These are phyloP conservation scores for Chlorella sp. DNA, from an alignment of 139 green algal species.

Conservation along the genomic window DNA sequence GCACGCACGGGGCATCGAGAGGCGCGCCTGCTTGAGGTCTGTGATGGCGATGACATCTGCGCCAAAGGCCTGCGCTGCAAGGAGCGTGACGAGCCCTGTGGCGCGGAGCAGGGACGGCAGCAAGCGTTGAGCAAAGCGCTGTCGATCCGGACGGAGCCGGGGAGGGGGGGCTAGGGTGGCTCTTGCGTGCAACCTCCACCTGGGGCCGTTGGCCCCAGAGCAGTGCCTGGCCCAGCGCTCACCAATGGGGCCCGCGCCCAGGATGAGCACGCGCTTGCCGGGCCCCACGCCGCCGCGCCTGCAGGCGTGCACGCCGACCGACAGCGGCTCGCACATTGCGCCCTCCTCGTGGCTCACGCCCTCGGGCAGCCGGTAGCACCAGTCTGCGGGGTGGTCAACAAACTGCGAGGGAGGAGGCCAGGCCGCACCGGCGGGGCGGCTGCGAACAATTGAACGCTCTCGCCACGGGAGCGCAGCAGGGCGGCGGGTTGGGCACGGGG, in stretches of 20 bases:
- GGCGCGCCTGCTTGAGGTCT: slow-evolving; percentile 49
- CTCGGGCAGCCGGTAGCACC: slow-evolving; percentile 61
- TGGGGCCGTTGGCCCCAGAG: too few species aligned
- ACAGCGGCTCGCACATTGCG: slow-evolving; percentile 67
- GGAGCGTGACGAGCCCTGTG: slow-evolving; percentile 55
- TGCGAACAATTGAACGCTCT: too few species aligned
- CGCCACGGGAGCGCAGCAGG: too few species aligned
- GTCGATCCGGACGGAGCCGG: neutral
- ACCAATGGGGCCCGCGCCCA: slow-evolving; percentile 66
- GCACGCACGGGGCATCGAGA: too few species aligned
- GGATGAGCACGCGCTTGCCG: slow-evolving; percentile 51
- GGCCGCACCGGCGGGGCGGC: neutral
- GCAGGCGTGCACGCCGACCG: slow-evolving; percentile 58
- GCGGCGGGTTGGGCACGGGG: too few species aligned
- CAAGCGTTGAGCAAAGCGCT: neutral
- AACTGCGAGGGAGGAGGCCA: neutral
- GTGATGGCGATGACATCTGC: slow-evolving; percentile 47
- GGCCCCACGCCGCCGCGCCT: slow-evolving; percentile 37
- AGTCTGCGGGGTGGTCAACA: slow-evolving; percentile 56
- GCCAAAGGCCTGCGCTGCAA: slow-evolving; percentile 55
- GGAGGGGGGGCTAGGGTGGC: too few species aligned
- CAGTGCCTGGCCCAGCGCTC: too few species aligned
- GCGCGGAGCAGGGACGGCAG: neutral
- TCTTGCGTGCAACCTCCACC: too few species aligned
- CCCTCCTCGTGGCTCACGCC: slow-evolving; percentile 56